phyloP scores from a whole-genome alignment of 2,329 filamentous ascomycete species.

The Trichoderma brevicompactum region DNA sequence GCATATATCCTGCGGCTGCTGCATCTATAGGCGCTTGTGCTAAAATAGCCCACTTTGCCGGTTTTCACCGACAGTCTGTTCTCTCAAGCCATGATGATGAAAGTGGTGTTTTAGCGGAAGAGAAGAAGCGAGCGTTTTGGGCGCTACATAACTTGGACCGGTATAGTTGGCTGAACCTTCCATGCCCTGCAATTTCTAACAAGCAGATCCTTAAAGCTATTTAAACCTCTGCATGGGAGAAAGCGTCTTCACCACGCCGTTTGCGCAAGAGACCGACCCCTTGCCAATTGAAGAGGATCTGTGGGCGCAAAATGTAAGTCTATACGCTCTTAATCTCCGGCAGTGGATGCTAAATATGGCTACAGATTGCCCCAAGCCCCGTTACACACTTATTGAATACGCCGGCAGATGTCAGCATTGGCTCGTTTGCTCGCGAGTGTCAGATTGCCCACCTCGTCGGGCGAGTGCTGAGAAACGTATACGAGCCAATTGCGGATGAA shows the following conservation, averaged over 20 bases:
- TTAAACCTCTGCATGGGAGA: slow-evolving; percentile 5
- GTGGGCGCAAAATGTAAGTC: no score
- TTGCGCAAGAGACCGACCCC: no score
- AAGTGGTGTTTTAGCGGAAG: not conserved
- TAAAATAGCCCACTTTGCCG: not conserved
- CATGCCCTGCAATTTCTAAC: not conserved
- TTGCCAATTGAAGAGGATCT: no score
- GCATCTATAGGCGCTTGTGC: not conserved
- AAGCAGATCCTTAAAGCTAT: not conserved
- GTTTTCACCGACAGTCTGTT: not conserved
- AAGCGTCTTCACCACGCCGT: not conserved
- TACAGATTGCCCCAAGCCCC: not conserved
- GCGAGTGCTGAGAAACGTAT: not conserved
- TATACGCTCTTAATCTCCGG: not conserved
- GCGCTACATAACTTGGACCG: not conserved
- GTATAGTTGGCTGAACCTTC: not conserved
- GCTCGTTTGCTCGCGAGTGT: not conserved
- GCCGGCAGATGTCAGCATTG: not conserved
- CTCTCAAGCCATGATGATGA: not conserved
- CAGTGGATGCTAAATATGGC: not conserved
- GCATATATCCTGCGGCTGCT: not conserved
- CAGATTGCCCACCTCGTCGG: not conserved
- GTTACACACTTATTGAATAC: not conserved
- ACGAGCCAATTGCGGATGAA: not conserved
- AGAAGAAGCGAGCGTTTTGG: not conserved